These are phyloP conservation scores for Mycosphaerella sp. DNA, from an alignment of 2,329 filamentous ascomycete species.

Conservation along the genomic window DNA sequence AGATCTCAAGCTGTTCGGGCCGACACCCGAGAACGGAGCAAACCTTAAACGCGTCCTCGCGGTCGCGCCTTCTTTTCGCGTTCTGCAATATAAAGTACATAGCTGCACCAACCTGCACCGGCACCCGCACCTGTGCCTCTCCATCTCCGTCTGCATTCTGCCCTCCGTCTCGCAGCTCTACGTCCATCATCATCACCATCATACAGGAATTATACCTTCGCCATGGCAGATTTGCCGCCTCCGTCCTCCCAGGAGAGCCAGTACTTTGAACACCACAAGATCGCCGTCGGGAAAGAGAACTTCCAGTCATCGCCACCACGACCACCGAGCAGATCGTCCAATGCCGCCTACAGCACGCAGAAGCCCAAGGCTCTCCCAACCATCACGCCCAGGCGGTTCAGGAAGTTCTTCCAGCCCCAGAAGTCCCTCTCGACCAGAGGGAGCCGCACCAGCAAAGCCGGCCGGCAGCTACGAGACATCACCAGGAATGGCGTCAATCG, in stretches of 20 bases:
- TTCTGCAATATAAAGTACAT: constrained; percentile 12
- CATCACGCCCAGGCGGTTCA: constrained; percentile 49
- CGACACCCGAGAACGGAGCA: too few species aligned
- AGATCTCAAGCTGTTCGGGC: not conserved
- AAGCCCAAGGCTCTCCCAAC: constrained; percentile 45
- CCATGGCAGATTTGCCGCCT: constrained; percentile 28
- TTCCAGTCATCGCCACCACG: constrained; percentile 28
- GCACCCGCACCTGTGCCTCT: not conserved
- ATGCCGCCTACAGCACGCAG: constrained; percentile 20
- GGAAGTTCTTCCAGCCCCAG: constrained; percentile 47
- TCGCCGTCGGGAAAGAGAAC: constrained; percentile 31
- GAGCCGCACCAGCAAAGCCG: constrained; percentile 35
- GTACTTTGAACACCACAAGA: constrained; percentile 27
- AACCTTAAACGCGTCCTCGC: not conserved
- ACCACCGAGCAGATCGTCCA: constrained; percentile 12
- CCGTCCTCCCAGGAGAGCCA: constrained; percentile 32
- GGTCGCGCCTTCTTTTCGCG: constrained; percentile 1
- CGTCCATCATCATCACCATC: not conserved
- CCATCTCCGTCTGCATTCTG: constrained; percentile 7
- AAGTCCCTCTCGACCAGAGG: constrained; percentile 28
- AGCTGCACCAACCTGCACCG: not conserved
- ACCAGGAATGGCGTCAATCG: constrained; percentile 43
- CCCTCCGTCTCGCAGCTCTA: constrained; percentile 2
- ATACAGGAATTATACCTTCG: constrained; percentile 2
- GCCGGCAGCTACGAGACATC: constrained; percentile 46